Evolutionary conservation across 768 basidiomycete genomes (phyloP), one percentile per base, ranked within the genome.

Genomic region (Psilocybe cubensis): DNA sequence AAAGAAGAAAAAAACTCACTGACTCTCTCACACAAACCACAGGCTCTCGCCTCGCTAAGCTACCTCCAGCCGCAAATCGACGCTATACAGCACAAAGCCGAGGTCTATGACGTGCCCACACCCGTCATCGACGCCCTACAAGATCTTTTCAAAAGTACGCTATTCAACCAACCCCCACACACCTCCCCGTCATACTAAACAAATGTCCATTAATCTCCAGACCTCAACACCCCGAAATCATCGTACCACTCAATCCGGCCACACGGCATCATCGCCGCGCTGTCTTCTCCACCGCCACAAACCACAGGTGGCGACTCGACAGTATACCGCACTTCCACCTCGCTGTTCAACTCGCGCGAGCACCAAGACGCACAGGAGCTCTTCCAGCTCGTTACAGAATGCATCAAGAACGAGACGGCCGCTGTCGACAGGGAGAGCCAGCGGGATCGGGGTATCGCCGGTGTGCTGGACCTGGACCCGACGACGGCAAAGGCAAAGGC

Each of bases 361-460:
- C 96, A 98, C 70, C 96, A 98, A 75, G 96, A 98, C 70, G 96
- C 96, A 4, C 96, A 98, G 68, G 96, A 98, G 69, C 82, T 98
- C n/a, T 98, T 97, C 75, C 89, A 96, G 64, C 86, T 98, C 28
- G 77, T 98, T 8, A 90, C 94, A 1, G 94, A 96, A 70, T 91
- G 87, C 51, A 80, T 98, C 63, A 93, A 93, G 73, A 88, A 87
- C 59, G 96, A 98, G 70, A 80, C 87, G n/a, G 68, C 75, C 2
- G 82, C 87, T 1, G 83, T 97, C 1, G 86, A 88, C 54, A 82
- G 80, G 43, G 93, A 96, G 68, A 83, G 83, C 2, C 76, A 79
- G 42, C 79, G 86, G 40, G 87, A 93, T 67, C 81, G 86, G 46
- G 92, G 93, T 6, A 74, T 94, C 14, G 87, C 86, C 20, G 87